Base-by-base conservation (phyloP, 352 stramenopile species). In the Blastocystis sp. region DNA sequence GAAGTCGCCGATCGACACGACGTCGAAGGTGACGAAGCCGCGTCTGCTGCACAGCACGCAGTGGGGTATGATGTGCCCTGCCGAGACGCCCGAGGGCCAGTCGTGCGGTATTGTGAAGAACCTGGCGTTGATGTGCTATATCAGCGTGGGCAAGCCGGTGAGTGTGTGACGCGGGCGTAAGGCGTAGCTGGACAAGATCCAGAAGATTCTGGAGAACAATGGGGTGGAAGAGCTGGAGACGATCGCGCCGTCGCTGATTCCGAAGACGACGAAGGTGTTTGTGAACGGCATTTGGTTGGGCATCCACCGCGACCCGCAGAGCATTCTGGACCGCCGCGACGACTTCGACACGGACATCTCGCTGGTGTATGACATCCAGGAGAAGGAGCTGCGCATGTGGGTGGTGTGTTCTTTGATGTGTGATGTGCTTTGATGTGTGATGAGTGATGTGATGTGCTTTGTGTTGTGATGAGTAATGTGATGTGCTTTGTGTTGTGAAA, bases 211-310 rank as follows among this genome's bases (percentile, higher is more conserved):
- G 62, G 95, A 98, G 90, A 96, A 99, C 90, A 98, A 96, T 92
- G 95, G 94, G 66, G 98, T 96, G 52, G 96, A 99, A 91, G 98
- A 98, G 89, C 86, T 98, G 62, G 94, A 97, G 89, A 94, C 98
- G 77, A 98, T 98, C 89, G 94, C 97, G 69, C 95, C 96, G 41
- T 95, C 96, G 77, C 96, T 98, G 60, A 98, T 99, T 89, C 94
- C 94, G 0, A 95, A 95, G 74, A 97, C 95, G 28, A 99, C 96
- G 62, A 99, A 99, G 92, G 98, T 99, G 77, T 99, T 99, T 88
- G 96, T 99, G 70, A 99, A 99, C 89, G 96, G 97, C 60, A 98
- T 98, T 89, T 99, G 96, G 96, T 94, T 99, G 41, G 97, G 97
- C 65, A 95, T 99, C 62, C 96, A 98, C 89, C 94, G 95, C 67